Base-by-base conservation (phyloP, 768 basidiomycete species). In the Boletus rubroflammeus region DNA sequence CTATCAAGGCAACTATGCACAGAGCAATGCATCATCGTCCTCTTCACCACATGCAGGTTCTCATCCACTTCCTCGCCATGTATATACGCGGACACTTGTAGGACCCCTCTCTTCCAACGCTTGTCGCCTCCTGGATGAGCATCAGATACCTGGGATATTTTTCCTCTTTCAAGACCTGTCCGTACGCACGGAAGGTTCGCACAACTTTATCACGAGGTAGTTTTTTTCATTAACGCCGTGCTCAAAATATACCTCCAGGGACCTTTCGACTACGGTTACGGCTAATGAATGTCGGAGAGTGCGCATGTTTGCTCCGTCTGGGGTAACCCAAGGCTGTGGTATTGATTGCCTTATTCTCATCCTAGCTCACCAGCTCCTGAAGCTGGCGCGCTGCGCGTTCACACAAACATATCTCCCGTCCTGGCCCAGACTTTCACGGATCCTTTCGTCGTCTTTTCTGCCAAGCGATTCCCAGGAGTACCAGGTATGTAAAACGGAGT, bases 151-250 rank as follows among this genome's bases (percentile, higher is more conserved):
- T 47, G 95, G 94, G 7, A 87, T 97, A 58, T 98, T 93, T 72
- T 98, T 97, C 75, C 84, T 97, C 57, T 93, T 95, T 74, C 93
- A 93, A 68, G 95, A 97, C 73, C 73, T 98, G 49, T 93, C 91
- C 43, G 89, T 98, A 45, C 82, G 95, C 53, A 95, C 91, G 19
- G 95, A 98, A 81, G 91, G 90, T 87, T 71, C 66, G 65, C 50
- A 49, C 47, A 65, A 64, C 69, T 68, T 48, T 57, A 68, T 61
- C 64, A 66, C 39, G 26, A 57, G 57, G 13, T 51, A 54, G 43
- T 50, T 58, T 60, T 60, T 51, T 57, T 56, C 62, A 60, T 69
- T 59, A 62, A 62, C 58, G 42, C 28, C 36, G 26, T 55, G 39
- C 51, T 60, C 55, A 47, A 59, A 64, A 56, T 62, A 56, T 46